phyloP scores from a whole-genome alignment of 1,139 yeast genomes.

The Suhomyces guaymorum region DNA sequence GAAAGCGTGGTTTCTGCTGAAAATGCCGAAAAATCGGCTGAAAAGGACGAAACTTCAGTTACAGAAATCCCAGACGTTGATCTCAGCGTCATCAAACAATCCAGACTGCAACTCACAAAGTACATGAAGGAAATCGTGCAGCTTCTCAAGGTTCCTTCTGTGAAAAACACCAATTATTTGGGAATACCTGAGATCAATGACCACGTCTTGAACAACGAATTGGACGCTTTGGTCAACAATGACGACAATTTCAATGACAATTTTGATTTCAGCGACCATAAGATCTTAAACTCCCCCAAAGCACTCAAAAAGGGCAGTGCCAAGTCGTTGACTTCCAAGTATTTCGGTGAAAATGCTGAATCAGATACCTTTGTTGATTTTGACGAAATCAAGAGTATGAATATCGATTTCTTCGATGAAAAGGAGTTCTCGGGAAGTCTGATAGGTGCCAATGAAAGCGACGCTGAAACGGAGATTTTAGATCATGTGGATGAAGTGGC shows the following conservation, averaged over 20 bases:
- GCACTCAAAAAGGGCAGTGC: slow-evolving; percentile 7
- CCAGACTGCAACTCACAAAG: slow-evolving; percentile 40
- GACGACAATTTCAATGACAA: slow-evolving; percentile 13
- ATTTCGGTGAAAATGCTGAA: slow-evolving; percentile 12
- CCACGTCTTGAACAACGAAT: slow-evolving; percentile 13
- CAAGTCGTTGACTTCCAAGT: slow-evolving; percentile 13
- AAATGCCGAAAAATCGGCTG: neutral
- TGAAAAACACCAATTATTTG: slow-evolving; percentile 21
- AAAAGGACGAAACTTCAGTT: neutral
- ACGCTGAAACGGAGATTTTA: slow-evolving; percentile 19
- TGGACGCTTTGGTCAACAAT: slow-evolving; percentile 18
- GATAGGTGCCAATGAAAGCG: slow-evolving; percentile 15
- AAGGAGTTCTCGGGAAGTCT: slow-evolving; percentile 9
- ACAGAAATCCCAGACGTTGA: slow-evolving; percentile 43
- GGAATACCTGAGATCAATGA: slow-evolving; percentile 21
- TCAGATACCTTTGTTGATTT: slow-evolving; percentile 8
- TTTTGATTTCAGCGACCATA: slow-evolving; percentile 14
- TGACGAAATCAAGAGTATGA: slow-evolving; percentile 10
- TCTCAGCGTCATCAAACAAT: slow-evolving; percentile 37
- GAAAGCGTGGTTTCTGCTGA: neutral
- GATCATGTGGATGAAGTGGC: slow-evolving; percentile 13
- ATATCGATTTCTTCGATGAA: slow-evolving; percentile 8
- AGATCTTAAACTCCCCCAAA: slow-evolving; percentile 13
- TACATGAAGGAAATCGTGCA: slow-evolving; percentile 47
- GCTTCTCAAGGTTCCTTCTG: slow-evolving; percentile 40